Evolutionary conservation across 2,329 filamentous ascomycete genomes (phyloP).

Genomic region (Cercospora beticola): DNA sequence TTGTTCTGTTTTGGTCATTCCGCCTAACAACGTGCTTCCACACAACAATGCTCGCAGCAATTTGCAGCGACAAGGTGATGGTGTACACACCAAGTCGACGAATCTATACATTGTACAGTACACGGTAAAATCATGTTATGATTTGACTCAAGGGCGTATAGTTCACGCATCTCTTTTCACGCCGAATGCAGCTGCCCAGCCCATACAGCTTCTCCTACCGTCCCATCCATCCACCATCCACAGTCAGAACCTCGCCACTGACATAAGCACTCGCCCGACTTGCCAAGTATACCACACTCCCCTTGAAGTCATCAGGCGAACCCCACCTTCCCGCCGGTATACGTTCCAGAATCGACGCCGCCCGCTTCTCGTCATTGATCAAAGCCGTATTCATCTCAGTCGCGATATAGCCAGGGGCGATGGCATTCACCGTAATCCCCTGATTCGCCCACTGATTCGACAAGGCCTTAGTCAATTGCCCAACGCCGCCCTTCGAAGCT

Average conservation of each 20-base stretch:
- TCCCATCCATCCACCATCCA: slow-evolving; percentile 91
- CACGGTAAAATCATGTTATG: neutral
- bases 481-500: slow-evolving; percentile 79
- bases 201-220: slow-evolving; percentile 41
- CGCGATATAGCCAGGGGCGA: slow-evolving; percentile 85
- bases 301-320: slow-evolving; percentile 82
- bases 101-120: neutral
- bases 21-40: neutral
- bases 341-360: slow-evolving; percentile 71
- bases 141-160: neutral
- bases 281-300: slow-evolving; percentile 73
- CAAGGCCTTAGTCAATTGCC: slow-evolving; percentile 79
- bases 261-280: slow-evolving; percentile 77
- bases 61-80: neutral
- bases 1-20: neutral
- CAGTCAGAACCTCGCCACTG: slow-evolving; percentile 75
- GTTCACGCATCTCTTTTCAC: neutral
- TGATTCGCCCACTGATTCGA: slow-evolving; percentile 82
- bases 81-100: neutral
- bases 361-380: slow-evolving; percentile 67
- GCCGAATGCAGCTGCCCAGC: neutral
- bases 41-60: neutral
- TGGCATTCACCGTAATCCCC: slow-evolving; percentile 81
- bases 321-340: slow-evolving; percentile 88
- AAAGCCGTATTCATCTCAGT: slow-evolving; percentile 94